A percentile compares a stretch with the other conserved stretches of the same genome.
Conservation (phyloP, 345 rosid genomes). For the Lagerstroemia speciosa region DNA sequence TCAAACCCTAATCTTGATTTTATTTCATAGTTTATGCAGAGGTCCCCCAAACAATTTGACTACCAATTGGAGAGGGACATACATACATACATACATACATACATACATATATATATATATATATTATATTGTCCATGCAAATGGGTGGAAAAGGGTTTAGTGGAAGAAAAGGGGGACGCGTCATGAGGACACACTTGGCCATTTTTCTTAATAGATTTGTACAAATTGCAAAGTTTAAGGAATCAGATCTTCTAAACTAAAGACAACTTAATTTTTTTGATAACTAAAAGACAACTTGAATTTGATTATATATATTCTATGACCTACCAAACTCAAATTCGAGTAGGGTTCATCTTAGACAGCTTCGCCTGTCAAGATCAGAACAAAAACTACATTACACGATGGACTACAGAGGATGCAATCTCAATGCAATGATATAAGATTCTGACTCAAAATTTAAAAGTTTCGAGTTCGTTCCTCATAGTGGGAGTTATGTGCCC, state of each 20-base stretch:
- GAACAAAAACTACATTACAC: not conserved
- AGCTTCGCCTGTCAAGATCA: not conserved
- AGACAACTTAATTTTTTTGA: not conserved
- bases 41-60: not conserved
- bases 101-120: too few relatives aligned
- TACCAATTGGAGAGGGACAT: not conserved
- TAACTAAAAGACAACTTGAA: too few relatives aligned
- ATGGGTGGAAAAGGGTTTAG: not conserved
- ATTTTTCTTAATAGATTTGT: not conserved
- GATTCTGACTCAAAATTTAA: too few relatives aligned
- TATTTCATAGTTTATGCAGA: constrained; percentile 3
- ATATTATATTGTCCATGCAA: not conserved
- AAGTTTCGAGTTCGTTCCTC: too few relatives aligned
- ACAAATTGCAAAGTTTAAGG: not conserved
- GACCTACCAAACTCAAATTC: too few relatives aligned
- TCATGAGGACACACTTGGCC: not conserved
- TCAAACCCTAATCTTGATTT: constrained; percentile 3
- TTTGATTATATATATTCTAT: too few relatives aligned
- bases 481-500: too few relatives aligned
- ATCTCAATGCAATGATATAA: too few relatives aligned
- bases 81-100: not conserved
- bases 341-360: not conserved
- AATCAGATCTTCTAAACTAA: constrained; percentile 4
- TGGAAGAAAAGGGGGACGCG: not conserved
- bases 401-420: too few relatives aligned